phyloP scores from a whole-genome alignment of 768 basidiomycete species.

The Xerocomellus amylosporus region DNA sequence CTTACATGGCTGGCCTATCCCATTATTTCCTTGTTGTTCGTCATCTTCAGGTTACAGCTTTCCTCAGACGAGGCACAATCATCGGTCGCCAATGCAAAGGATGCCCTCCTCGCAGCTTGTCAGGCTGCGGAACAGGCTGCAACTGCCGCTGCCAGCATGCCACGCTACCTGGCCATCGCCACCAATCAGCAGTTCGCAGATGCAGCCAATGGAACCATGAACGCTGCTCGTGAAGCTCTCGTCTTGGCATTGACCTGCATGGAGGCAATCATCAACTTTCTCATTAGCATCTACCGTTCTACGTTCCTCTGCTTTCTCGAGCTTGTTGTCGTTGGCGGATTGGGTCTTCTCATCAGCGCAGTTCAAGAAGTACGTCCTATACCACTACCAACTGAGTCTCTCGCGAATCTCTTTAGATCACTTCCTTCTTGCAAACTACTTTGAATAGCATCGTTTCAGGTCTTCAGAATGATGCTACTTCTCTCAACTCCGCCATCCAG shows the following conservation, averaged over 20 bases:
- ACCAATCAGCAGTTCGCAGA: slow-evolving; percentile 78
- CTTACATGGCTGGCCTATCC: slow-evolving; percentile 91
- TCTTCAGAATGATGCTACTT: slow-evolving; percentile 67
- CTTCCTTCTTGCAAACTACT: slow-evolving; percentile 58
- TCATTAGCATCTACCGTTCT: slow-evolving; percentile 89
- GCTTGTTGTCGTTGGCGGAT: slow-evolving; percentile 76
- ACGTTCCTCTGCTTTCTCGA: slow-evolving; percentile 94
- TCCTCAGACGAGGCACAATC: slow-evolving; percentile 69
- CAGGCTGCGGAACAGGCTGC: slow-evolving; percentile 81
- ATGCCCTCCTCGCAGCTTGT: slow-evolving; percentile 78
- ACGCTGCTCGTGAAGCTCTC: slow-evolving; percentile 71
- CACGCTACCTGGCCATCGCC: slow-evolving; percentile 81
- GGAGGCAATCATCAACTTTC: slow-evolving; percentile 87
- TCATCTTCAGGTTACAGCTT: slow-evolving; percentile 77
- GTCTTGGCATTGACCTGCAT: slow-evolving; percentile 75
- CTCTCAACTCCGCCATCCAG: slow-evolving; percentile 68
- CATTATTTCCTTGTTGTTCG: slow-evolving; percentile 82
- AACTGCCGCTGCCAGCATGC: slow-evolving; percentile 79
- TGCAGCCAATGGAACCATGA: slow-evolving; percentile 75
- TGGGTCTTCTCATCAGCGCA: slow-evolving; percentile 77
- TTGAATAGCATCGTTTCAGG: slow-evolving; percentile 59
- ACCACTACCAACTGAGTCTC: not conserved
- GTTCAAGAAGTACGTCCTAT: slow-evolving; percentile 68
- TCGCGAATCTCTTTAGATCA: slow-evolving; percentile 50
- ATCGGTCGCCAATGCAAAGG: slow-evolving; percentile 67